Conservation (phyloP, 2,329 filamentous ascomycete species). For the Venturia asperata region DNA sequence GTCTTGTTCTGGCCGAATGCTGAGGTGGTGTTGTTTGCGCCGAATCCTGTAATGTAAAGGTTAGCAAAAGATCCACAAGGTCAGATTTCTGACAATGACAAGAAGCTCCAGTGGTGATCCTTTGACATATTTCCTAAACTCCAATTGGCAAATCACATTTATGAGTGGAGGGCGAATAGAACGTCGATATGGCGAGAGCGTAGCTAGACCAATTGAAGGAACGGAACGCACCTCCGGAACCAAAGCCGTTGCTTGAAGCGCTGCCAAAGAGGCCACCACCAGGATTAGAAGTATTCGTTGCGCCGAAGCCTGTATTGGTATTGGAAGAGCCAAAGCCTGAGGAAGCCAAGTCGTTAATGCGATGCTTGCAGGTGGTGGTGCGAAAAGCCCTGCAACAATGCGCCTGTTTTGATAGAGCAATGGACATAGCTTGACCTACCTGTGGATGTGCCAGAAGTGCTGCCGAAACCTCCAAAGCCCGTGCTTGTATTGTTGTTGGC, state of each 20-base stretch:
- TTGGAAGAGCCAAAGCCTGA: constrained; percentile 33
- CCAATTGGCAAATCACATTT: not conserved
- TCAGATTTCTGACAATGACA: not conserved
- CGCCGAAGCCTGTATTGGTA: constrained; percentile 28
- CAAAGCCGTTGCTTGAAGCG: constrained; percentile 29
- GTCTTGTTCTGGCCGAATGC: constrained; percentile 24
- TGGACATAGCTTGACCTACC: constrained; percentile 43
- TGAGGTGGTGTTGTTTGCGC: constrained; percentile 21
- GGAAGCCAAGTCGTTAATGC: constrained; percentile 34
- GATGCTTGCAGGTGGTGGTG: constrained; percentile 23
- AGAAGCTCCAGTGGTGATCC: not conserved
- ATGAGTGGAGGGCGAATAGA: not conserved
- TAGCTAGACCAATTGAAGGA: not conserved
- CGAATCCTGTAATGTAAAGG: constrained; percentile 20
- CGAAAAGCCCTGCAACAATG: constrained; percentile 11
- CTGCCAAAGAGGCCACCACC: constrained; percentile 30
- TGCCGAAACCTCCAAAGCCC: constrained; percentile 42
- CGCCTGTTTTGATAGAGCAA: constrained; percentile 17
- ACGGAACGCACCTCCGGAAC: constrained; percentile 22
- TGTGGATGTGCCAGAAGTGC: constrained; percentile 35
- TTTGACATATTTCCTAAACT: not conserved
- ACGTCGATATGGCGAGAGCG: not conserved
- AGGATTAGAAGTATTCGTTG: constrained; percentile 22
- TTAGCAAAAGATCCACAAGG: constrained; percentile 4
- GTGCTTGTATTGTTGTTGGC: constrained; percentile 20